Evolutionary conservation across 1,139 yeast genomes (phyloP), one percentile per base, ranked within the genome.

Genomic region (Yamadazyma epiphylla): DNA sequence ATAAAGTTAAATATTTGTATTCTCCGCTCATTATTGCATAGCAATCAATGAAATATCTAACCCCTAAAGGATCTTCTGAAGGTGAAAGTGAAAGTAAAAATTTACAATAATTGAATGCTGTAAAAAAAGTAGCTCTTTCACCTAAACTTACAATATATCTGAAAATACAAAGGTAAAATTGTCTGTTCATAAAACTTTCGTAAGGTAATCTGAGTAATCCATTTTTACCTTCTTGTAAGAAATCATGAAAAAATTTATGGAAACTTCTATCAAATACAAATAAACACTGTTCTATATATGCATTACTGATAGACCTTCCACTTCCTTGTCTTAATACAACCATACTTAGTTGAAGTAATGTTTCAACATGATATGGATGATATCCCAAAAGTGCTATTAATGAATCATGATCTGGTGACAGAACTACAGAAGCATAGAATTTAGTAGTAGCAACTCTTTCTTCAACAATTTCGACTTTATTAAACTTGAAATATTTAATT

Each of bases 1-100:
- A 58, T 15, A 74, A 70, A 12, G 77, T 62, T 42, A 87, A 51
- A 53, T 76, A 87, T 32, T 72, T 64, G 46, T 69, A 79, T 39
- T 84, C 86, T 25, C 72, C 80, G 29, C 86, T 69, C 59, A 78
- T 64, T 7, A 85, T 61, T 5, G 91, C 81, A 49, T 84, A 87
- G 47, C 74, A 81, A 51, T 87, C 96, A 43, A 87, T 78, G 53
- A 86, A 83, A 46, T 81, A 80, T 40, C 95, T 69, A 5, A 82
- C 88, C 9, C 95, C 95, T 35, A 81, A 60, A 0, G 95, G 95
- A 60, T 87, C 96, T 29, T 81, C 86, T 2, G 78, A 72, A 1
- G 95, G 95, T 22, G 77, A 72, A 26, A 87, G 58, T 1, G 87
- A 74, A 41, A 82, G 60, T 30, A 88, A 60, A 5, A 82, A 62